Percentiles rank a stretch among this genome's conserved stretches.
Evolutionary conservation across 371 early-diverging fungal genomes (phyloP).

Genomic region (Mortierella sp.): DNA sequence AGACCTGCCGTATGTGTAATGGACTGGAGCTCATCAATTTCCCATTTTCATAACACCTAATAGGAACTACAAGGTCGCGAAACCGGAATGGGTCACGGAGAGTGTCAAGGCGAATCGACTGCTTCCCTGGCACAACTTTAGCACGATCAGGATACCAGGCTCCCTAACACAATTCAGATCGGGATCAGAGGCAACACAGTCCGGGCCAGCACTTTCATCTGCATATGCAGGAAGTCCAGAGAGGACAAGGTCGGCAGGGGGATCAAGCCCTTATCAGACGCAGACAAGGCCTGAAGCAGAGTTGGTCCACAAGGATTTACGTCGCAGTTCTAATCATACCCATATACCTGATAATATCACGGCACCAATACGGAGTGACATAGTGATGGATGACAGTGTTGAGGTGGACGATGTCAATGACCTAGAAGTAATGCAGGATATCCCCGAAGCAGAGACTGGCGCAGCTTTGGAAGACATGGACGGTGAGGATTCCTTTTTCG

Average conservation of each 20-base stretch:
- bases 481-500: slow-evolving; percentile 17
- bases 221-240: neutral
- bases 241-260: neutral
- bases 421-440: neutral
- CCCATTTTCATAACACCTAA: neutral
- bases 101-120: slow-evolving; percentile 69
- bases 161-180: slow-evolving; percentile 26
- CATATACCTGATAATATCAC: neutral
- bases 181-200: neutral
- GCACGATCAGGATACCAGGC: slow-evolving; percentile 38
- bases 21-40: neutral
- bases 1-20: neutral
- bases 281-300: neutral
- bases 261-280: neutral
- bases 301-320: neutral
- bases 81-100: slow-evolving; percentile 85
- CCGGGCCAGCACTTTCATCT: neutral
- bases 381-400: neutral
- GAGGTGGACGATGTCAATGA: neutral
- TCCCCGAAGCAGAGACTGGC: neutral
- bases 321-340: neutral
- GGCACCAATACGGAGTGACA: neutral
- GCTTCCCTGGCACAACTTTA: slow-evolving; percentile 79
- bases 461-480: neutral
- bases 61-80: slow-evolving; percentile 81